Evolutionary conservation across 2,329 filamentous ascomycete genomes (phyloP).

Genomic region (Colletotrichum paranaense): DNA sequence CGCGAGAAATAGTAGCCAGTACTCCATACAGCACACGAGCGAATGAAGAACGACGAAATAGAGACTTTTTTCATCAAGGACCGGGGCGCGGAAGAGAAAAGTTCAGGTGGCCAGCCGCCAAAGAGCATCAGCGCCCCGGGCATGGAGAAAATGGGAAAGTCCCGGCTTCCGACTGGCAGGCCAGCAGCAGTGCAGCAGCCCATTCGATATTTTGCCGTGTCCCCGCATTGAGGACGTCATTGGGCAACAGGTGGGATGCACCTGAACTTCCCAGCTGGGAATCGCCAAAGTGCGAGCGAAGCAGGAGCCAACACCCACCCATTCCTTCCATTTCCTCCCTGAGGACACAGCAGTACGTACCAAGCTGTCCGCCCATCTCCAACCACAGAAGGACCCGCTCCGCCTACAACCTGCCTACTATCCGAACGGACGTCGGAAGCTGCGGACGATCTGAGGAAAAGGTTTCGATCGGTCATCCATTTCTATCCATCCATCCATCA

Average conservation of each 20-base stretch:
- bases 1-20: not conserved
- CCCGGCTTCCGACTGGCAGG: not conserved
- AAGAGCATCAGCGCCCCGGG: too few relatives aligned
- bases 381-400: not conserved
- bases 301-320: not conserved
- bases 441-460: not conserved
- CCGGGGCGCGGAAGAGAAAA: not conserved
- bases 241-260: constrained; percentile 1
- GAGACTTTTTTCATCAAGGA: not conserved
- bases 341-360: not conserved
- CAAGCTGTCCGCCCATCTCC: not conserved
- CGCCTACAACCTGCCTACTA: not conserved
- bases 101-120: too few relatives aligned
- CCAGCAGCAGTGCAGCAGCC: not conserved
- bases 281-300: not conserved
- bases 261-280: not conserved
- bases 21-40: not conserved
- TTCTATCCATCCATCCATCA: not conserved
- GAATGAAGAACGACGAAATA: not conserved
- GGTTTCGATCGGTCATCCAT: not conserved
- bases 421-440: not conserved
- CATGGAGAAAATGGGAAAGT: not conserved
- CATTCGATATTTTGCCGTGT: not conserved
- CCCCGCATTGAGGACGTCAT: constrained; percentile 26
- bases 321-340: too few relatives aligned